These are phyloP conservation scores for Mortierella sp. DNA, from an alignment of 371 early-diverging fungal genomes.

Conservation along the genomic window DNA sequence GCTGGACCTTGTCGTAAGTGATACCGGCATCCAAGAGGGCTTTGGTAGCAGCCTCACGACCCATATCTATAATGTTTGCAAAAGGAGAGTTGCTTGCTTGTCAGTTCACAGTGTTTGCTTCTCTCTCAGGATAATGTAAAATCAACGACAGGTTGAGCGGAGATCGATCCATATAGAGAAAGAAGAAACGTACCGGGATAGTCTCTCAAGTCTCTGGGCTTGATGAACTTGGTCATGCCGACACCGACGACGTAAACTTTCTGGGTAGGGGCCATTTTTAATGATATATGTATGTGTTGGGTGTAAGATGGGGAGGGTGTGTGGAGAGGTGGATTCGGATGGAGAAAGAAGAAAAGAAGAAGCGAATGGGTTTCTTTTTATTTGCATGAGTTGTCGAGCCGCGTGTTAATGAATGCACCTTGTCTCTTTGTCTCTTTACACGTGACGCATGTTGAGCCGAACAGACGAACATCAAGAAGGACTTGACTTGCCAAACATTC, in stretches of 20 bases:
- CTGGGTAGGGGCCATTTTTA: constrained; percentile 47
- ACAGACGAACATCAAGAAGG: neutral
- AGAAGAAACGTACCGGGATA: constrained; percentile 63
- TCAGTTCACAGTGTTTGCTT: constrained; percentile 12
- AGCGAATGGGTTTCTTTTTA: neutral
- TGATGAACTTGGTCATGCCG: constrained; percentile 79
- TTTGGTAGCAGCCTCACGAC: constrained; percentile 81
- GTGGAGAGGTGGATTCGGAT: neutral
- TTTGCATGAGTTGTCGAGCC: neutral
- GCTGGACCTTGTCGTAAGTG: constrained; percentile 77
- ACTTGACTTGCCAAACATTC: neutral
- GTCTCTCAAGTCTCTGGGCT: constrained; percentile 71
- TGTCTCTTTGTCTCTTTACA: constrained; percentile 6
- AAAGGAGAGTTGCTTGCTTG: neutral
- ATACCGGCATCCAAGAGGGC: constrained; percentile 80
- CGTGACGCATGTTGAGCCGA: constrained; percentile 12
- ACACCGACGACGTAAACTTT: constrained; percentile 70
- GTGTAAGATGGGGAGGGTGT: neutral
- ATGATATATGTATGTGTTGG: neutral
- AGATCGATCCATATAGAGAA: neutral
- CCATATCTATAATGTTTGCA: constrained; percentile 64
- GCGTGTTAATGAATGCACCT: neutral
- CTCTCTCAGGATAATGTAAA: neutral
- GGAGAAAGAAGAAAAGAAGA: neutral
- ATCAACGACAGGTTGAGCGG: neutral